Evolutionary conservation across 2,329 filamentous ascomycete genomes (phyloP), one percentile per base, ranked within the genome.

Genomic region (Alternaria sp.): DNA sequence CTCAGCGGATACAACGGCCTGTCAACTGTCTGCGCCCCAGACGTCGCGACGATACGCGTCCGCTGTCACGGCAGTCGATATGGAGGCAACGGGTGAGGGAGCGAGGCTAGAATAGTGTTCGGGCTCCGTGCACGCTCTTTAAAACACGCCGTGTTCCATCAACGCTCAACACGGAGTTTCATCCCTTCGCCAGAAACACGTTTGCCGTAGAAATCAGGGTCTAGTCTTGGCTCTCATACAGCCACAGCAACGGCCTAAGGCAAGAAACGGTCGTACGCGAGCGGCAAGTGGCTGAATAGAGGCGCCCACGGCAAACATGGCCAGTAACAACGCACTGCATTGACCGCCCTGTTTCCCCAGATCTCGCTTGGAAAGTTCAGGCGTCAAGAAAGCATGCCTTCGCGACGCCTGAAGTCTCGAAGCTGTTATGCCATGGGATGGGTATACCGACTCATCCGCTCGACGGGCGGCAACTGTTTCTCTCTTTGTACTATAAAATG

Each of bases 391-490:
- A 66, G 60, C 64, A 65, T 69, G 69, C 63, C 65, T 75, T 70
- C 67, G 75, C 71, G 72, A 78, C 76, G 62, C 57, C 58, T 67
- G 58, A 57, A 57, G 76, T 79, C 70, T 74, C 75, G 71, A 70
- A 76, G 57, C 7, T 69, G 74, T 78, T 71, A 71, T 71, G 73
- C 68, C 69, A 74, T 73, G 63, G 56, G 63, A 46, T 66, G 49
- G 60, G 66, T 60, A 68, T 60, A 69, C 71, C 68, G 66, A 67
- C 38, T 67, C 54, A 67, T 64, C 69, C 66, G 58, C 54, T 56
- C 58, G 48, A 57, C 51, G 44, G 56, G 73, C 70, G 63, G 63
- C 63, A 66, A 65, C 58, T 60, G 72, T 74, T 71, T 74, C 66
- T 58, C 57, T 65, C 49, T 59, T 53, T 59, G 60, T 66, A 66